These are phyloP conservation scores for Aspergillus melleus DNA, from an alignment of 2,329 filamentous ascomycete genomes.

Conservation along the genomic window DNA sequence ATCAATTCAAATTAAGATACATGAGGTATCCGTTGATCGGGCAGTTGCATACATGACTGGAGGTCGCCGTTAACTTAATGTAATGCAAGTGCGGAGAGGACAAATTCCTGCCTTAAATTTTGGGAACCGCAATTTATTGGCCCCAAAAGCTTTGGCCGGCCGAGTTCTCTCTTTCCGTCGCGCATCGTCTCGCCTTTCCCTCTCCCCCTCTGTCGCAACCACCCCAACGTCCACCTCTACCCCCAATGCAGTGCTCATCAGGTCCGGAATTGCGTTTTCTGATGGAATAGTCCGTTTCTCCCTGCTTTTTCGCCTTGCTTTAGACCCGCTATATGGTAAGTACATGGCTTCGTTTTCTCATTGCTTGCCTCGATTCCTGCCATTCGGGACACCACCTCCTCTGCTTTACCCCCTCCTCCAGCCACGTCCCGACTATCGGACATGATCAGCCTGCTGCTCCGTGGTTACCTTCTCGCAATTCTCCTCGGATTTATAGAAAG, in stretches of 20 bases:
- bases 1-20: no score
- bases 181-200: slow-evolving; percentile 18
- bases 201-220: slow-evolving; percentile 17
- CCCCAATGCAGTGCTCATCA: slow-evolving; percentile 21
- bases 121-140: background rate
- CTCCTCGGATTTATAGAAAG: slow-evolving; percentile 6
- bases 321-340: slow-evolving; percentile 24
- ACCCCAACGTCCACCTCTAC: slow-evolving; percentile 5
- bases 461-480: background rate
- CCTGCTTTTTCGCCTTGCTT: slow-evolving; percentile 26
- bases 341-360: slow-evolving; percentile 20
- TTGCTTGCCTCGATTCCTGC: slow-evolving; percentile 17
- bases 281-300: slow-evolving; percentile 28
- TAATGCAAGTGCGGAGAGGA: background rate
- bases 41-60: no score
- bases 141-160: slow-evolving; percentile 4
- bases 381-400: slow-evolving; percentile 10
- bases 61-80: background rate
- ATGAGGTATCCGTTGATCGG: no score
- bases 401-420: background rate
- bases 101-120: background rate
- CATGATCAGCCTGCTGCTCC: background rate
- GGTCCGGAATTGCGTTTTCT: slow-evolving; percentile 21
- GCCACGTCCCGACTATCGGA: background rate
- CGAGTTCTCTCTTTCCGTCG: slow-evolving; percentile 18